A percentile compares a stretch with the other conserved stretches of the same genome.
Evolutionary conservation across 768 basidiomycete species (phyloP).

Genomic region (Rhodotorula paludigena): DNA sequence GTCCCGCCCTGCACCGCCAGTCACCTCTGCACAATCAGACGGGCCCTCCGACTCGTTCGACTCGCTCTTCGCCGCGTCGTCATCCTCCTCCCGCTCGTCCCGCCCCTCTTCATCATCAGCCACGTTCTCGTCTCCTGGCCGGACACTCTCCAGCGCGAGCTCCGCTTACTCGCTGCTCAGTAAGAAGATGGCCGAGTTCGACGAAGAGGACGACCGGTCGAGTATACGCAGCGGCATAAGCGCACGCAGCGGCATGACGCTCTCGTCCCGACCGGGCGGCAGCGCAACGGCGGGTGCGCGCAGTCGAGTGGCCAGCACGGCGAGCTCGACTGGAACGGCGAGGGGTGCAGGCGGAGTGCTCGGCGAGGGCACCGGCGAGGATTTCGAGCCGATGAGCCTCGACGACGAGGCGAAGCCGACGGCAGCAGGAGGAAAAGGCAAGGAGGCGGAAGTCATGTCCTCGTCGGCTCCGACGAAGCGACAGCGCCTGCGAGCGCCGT

Average conservation of each 20-base stretch:
- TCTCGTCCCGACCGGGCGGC: background rate
- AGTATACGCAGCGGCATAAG: constrained; percentile 14
- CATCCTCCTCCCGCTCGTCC: background rate
- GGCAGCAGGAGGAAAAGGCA: constrained; percentile 9
- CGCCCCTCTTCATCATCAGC: background rate
- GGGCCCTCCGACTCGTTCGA: constrained; percentile 5
- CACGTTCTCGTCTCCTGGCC: background rate
- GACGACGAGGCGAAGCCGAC: constrained; percentile 2
- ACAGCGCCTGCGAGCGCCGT: background rate
- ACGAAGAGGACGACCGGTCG: constrained; percentile 19
- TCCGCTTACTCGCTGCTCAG: constrained; percentile 28
- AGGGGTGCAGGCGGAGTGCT: background rate
- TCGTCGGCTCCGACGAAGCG: constrained; percentile 1
- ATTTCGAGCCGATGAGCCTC: constrained; percentile 1
- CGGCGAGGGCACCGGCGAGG: background rate
- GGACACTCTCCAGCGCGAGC: constrained; percentile 15
- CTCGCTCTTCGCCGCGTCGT: constrained; percentile 20
- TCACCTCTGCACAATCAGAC: constrained; percentile 1
- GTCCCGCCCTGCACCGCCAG: constrained; percentile 12
- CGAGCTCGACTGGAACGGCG: constrained; percentile 13
- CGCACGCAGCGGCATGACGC: background rate
- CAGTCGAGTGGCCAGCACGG: constrained; percentile 8
- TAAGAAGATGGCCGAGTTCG: constrained; percentile 26
- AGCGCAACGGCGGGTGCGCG: background rate
- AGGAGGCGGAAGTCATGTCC: background rate